Evolutionary conservation across 1,139 yeast genomes (phyloP).

Genomic region (Debaryomycetaceae sp.): DNA sequence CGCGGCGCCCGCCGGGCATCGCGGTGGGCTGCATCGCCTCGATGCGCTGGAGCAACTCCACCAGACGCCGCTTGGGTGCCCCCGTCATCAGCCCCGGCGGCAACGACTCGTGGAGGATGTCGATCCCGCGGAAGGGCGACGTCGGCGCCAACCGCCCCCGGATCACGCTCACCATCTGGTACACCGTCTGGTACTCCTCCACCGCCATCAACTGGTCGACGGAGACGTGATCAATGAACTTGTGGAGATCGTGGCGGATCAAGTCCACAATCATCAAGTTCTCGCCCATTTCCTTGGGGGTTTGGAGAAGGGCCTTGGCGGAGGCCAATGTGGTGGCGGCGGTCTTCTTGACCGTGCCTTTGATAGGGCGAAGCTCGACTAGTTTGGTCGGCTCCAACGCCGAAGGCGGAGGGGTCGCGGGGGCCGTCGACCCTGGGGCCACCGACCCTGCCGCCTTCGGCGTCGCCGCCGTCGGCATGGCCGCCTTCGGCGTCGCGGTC

Average conservation of each 20-base stretch:
- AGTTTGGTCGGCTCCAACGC: constrained; percentile 20
- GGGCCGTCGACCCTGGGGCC: too few relatives aligned
- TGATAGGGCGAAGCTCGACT: constrained; percentile 88
- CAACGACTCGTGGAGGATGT: constrained; percentile 68
- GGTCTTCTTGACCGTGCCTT: constrained; percentile 83
- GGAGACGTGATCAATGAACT: constrained; percentile 59
- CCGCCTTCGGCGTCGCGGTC: too few relatives aligned
- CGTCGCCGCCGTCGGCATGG: neutral
- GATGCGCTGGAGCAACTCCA: constrained; percentile 66
- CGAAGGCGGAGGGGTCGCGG: too few relatives aligned
- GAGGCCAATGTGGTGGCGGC: constrained; percentile 44
- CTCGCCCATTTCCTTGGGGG: constrained; percentile 94
- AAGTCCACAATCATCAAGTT: constrained; percentile 95
- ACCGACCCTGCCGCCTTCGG: too few relatives aligned
- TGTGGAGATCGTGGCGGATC: constrained; percentile 85
- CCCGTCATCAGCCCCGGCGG: constrained; percentile 99
- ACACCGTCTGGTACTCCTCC: constrained; percentile 89
- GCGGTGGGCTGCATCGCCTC: constrained; percentile 40
- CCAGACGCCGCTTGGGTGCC: constrained; percentile 93
- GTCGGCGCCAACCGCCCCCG: constrained; percentile 49
- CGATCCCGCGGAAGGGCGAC: constrained; percentile 58
- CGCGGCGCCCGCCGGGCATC: constrained; percentile 54
- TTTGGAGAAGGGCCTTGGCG: constrained; percentile 64
- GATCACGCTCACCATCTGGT: constrained; percentile 86
- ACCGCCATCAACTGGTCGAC: constrained; percentile 84